These are phyloP conservation scores for Podaxis carcinomalis DNA, from an alignment of 768 basidiomycete genomes.

Conservation along the genomic window DNA sequence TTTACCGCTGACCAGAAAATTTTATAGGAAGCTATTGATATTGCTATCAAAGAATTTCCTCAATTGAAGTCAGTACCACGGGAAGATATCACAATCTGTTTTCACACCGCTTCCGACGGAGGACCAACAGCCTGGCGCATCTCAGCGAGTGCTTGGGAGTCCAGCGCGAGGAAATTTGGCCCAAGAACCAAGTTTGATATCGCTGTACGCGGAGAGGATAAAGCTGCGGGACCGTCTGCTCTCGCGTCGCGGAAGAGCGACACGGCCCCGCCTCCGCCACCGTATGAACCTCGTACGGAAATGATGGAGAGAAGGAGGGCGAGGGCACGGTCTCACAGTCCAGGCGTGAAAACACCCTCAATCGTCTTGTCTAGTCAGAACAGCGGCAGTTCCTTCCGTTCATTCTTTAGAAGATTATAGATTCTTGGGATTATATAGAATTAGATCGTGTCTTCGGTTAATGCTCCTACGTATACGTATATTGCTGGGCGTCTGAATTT, in stretches of 20 bases:
- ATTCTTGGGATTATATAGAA: background rate
- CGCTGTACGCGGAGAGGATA: slow-evolving; percentile 7
- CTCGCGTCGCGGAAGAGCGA: background rate
- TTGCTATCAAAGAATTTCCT: slow-evolving; percentile 47
- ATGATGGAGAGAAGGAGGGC: background rate
- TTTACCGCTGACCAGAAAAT: background rate
- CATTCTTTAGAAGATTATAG: background rate
- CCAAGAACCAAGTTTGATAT: slow-evolving; percentile 7
- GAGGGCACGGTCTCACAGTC: background rate
- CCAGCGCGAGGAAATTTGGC: slow-evolving; percentile 4
- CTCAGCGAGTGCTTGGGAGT: slow-evolving; percentile 47
- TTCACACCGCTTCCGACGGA: slow-evolving; percentile 28
- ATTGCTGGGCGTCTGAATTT: background rate
- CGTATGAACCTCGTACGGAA: background rate
- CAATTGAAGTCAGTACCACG: slow-evolving; percentile 33
- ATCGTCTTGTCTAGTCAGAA: background rate
- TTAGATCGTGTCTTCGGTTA: background rate
- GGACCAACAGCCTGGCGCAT: slow-evolving; percentile 39
- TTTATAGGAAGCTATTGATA: slow-evolving; percentile 44
- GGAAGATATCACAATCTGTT: slow-evolving; percentile 40
- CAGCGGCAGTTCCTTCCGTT: background rate
- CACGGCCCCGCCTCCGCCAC: background rate
- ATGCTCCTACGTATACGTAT: background rate
- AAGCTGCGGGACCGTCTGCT: background rate
- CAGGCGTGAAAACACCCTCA: background rate